phyloP scores from a whole-genome alignment of 2,329 filamentous ascomycete genomes.

The Calonectria henricotiae region DNA sequence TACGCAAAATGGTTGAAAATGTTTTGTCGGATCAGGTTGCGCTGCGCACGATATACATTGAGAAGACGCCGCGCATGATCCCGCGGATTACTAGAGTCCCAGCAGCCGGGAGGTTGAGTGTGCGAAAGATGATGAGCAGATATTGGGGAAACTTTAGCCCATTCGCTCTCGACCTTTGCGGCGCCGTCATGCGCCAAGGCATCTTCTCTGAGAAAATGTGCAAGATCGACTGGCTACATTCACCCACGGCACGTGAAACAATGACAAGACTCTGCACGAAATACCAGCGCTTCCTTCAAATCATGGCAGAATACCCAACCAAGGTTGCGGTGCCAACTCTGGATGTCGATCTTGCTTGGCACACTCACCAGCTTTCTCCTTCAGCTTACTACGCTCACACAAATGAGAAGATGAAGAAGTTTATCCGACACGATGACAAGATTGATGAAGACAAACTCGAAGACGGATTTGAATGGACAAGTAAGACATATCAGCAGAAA shows the following conservation, averaged over 20 bases:
- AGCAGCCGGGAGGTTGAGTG: constrained; percentile 60
- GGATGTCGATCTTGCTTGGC: constrained; percentile 84
- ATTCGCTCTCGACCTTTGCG: constrained; percentile 77
- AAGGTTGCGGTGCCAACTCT: constrained; percentile 78
- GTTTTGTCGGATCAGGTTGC: constrained; percentile 58
- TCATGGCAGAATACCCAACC: constrained; percentile 68
- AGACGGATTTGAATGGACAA: constrained; percentile 81
- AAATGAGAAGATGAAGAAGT: constrained; percentile 64
- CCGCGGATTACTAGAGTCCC: background rate
- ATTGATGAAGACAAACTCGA: constrained; percentile 79
- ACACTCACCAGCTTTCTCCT: constrained; percentile 84
- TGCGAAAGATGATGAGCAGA: constrained; percentile 79
- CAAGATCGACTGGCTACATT: constrained; percentile 84
- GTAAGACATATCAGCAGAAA: constrained; percentile 76
- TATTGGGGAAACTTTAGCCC: constrained; percentile 80
- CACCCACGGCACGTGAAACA: constrained; percentile 75
- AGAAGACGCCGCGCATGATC: constrained; percentile 38
- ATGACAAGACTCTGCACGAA: constrained; percentile 77
- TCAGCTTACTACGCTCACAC: constrained; percentile 75
- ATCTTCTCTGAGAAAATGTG: constrained; percentile 83
- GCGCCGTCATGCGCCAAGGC: constrained; percentile 78
- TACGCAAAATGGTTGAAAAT: constrained; percentile 68
- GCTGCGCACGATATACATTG: constrained; percentile 35
- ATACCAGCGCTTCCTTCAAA: constrained; percentile 75
- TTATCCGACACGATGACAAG: constrained; percentile 90